Base-by-base conservation (phyloP, 352 stramenopile genomes). In the Pythium plurisporium region DNA sequence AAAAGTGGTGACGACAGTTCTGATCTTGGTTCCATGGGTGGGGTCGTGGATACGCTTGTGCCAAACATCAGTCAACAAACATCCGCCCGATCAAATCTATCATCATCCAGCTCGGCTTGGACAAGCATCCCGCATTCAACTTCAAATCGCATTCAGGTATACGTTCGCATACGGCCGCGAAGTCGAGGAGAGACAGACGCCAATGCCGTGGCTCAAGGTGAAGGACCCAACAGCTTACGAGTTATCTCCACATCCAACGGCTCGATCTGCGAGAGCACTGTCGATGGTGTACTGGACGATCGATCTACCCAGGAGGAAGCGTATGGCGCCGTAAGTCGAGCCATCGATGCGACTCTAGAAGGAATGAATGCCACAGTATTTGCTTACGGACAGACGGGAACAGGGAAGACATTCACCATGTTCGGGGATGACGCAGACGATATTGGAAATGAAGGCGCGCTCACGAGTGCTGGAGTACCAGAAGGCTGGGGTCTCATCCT, bases 331-430 rank as follows among this genome's bases (percentile, higher is more conserved):
- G 69, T 94, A 15, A 67, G 83, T 23, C 78, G 74, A 5, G 84
- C 82, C 29, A 66, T 97, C 8, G 47, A 68, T 14, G 76, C 84
- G 0, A 73, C 79, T 2, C 47, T 98, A 15, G 69, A 86, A 22
- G 90, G 90, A 17, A 94, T 85, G 51, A 97, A 97, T 56, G 81
- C 82, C 7, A 97, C 88, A 3, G 72, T 98, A 14, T 97, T 98
- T 50, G 87, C 86, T 1, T 98, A 98, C 52, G 90, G 91, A 10
- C 86, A 94, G 59, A 98, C 91, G 0, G 87, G 87, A 2, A 92
- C 86, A 5, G 92, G 91, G 7, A 98, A 98, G 58, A 97, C 91
- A 0, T 82, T 97, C 65, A 98, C 91, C 17, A 90, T 98, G 38
- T 92, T 95, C 48, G 91, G 91, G 2, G 67, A 74, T 34, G 71